Evolutionary conservation across 306 rosid genomes (phyloP).

Genomic region (Lagenaria siceraria): DNA sequence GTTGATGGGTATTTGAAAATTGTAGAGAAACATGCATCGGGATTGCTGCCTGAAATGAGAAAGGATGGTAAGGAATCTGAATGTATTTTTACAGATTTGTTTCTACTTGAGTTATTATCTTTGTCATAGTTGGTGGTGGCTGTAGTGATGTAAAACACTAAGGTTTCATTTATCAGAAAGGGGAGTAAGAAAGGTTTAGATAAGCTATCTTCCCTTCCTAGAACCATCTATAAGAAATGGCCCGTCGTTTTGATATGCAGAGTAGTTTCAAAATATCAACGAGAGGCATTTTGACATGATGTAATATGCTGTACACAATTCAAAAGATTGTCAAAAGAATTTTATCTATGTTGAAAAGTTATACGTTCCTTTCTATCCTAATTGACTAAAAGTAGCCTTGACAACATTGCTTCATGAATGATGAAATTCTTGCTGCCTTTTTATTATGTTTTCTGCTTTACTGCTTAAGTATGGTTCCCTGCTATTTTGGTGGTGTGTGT

Average conservation of each 20-base stretch:
- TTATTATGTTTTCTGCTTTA: not conserved
- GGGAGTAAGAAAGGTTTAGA: not conserved
- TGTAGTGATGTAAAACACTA: not conserved
- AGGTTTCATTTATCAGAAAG: not conserved
- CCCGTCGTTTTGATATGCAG: not conserved
- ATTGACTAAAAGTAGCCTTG: not conserved
- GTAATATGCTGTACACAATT: not conserved
- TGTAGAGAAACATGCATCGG: slow-evolving; percentile 68
- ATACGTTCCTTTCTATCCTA: not conserved
- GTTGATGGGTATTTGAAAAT: slow-evolving; percentile 67
- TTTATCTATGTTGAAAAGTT: not conserved
- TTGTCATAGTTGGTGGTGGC: not conserved
- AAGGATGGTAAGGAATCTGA: slow-evolving; percentile 57
- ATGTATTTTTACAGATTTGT: not conserved
- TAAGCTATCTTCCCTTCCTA: not conserved
- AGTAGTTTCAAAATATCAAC: not conserved
- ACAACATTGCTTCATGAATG: not conserved
- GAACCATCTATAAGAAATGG: not conserved
- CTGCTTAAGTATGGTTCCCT: not conserved
- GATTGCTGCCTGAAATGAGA: slow-evolving; percentile 92
- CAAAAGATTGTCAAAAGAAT: not conserved
- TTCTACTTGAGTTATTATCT: not conserved
- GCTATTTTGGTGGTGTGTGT: not conserved
- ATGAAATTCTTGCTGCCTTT: not conserved
- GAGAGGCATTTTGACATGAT: not conserved